Evolutionary conservation across 2,329 filamentous ascomycete genomes (phyloP).

Genomic region (Aspergillus pseudoterreus): DNA sequence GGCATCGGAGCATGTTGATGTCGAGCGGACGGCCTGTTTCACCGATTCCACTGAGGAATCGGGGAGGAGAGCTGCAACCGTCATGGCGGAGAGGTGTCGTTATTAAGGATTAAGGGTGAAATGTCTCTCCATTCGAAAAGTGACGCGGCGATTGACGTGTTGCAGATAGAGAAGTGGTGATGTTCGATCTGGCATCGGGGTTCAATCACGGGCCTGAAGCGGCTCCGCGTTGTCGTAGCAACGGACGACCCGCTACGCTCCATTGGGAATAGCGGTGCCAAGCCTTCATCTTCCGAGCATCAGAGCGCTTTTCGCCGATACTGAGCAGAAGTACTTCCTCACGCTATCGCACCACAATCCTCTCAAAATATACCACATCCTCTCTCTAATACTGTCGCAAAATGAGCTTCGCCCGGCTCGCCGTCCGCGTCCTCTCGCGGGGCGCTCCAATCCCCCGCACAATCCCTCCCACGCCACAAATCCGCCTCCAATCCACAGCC

Average conservation of each 20-base stretch:
- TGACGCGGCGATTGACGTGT: neutral
- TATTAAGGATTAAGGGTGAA: slow-evolving; percentile 1
- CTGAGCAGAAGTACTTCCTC: neutral
- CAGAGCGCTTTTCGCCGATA: slow-evolving; percentile 1
- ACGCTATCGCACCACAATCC: neutral
- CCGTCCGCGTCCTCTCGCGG: neutral
- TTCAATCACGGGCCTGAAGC: slow-evolving; percentile 8
- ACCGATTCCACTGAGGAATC: slow-evolving; percentile 42
- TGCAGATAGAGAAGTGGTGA: neutral
- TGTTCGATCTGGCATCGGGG: neutral
- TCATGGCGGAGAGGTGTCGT: slow-evolving; percentile 18
- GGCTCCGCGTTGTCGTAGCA: slow-evolving; percentile 28
- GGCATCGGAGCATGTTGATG: slow-evolving; percentile 50
- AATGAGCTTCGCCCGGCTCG: neutral
- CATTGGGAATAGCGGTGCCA: slow-evolving; percentile 9
- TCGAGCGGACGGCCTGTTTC: slow-evolving; percentile 53
- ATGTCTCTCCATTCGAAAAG: neutral
- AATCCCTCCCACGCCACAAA: slow-evolving; percentile 9
- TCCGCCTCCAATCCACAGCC: slow-evolving; percentile 17
- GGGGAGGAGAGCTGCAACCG: slow-evolving; percentile 29
- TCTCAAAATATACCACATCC: no score
- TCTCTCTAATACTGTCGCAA: neutral
- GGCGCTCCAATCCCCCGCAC: neutral
- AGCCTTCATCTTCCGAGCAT: slow-evolving; percentile 7
- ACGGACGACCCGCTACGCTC: slow-evolving; percentile 18